Evolutionary conservation across 2,329 filamentous ascomycete genomes (phyloP), one percentile per base, ranked within the genome.

Genomic region (Trichophyton benhamiae): DNA sequence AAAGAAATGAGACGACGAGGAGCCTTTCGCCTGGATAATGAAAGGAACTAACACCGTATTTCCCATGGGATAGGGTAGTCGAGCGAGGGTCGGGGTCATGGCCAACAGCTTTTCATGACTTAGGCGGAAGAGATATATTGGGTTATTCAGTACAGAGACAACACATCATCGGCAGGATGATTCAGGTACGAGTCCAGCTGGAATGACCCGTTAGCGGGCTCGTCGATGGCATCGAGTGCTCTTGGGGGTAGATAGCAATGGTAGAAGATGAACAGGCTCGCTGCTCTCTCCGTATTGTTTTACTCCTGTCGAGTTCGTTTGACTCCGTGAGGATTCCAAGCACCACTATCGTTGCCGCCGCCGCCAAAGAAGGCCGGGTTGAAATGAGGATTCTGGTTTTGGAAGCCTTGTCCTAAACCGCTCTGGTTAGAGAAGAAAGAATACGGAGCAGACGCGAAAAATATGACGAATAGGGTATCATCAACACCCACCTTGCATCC

Each of bases 261-360:
- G 5, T 25, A n/a, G 25, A 53, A 9, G 49, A 13, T 53, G 33
- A 33, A 33, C 17, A 11, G 15, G 15, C 9, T 22, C 22, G 17
- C 22, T 20, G 44, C 8, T 11, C 44, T 11, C 17, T 46, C 17
- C 0, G 44, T 0, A 13, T 48, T 48, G 44, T 9, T 30, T 70
- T 76, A 83, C 67, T 91, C 89, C 63, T 88, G 87, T 65, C 89
- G 82, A 66, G 87, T 86, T 66, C 89, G 81, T 77, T 94, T 94
- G 2, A 86, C 85, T 33, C 88, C 88, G 67, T 92, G 89, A 4
- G 89, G 89, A 69, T 92, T 92, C 79, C 88, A 88, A 74, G 84
- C 84, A 61, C 86, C 85, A 5, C 20, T 17, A 15, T 59, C 42
- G 62, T 84, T 79, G 49, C 77, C 76, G 36, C 74, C 76, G 61